Evolutionary conservation across 2,329 filamentous ascomycete genomes (phyloP), one percentile per base, ranked within the genome.

Genomic region (Xylaria arbuscula): DNA sequence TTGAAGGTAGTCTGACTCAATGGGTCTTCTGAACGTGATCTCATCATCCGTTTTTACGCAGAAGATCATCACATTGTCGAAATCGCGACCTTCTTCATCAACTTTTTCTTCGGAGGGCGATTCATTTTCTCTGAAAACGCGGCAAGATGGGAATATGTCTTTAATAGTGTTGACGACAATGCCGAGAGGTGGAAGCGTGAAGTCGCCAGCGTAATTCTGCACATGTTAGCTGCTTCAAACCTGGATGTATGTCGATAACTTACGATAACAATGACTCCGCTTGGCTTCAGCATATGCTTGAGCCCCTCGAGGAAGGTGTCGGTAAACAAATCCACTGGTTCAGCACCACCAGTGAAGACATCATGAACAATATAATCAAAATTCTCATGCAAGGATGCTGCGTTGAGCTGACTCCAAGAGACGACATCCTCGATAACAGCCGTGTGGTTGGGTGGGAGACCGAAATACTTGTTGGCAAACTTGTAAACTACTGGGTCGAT

Each of bases 331-430:
- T 90, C 85, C 2, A 94, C 89, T 0, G 96, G 96, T 79, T 98
- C 96, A 0, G 94, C 94, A 61, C 96, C 96, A 28, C 96, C 96
- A 0, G 96, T 99, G 79, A 99, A 99, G 28, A 99, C 96, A 74
- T 99, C 96, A 79, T 99, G 96, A 62, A 99, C 87, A 76, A 99
- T 96, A 82, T 97, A 98, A 81, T 98, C 91, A 79, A 92, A 99
- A 34, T 84, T 84, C 55, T 83, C 79, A 8, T 80, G 78, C 65
- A 82, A 74, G 34, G 81, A 73, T 59, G 80, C 76, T 63, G 83
- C 82, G 56, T 85, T 77, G 61, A 81, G 76, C 54, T 83, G 80
- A 19, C 89, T 86, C 79, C 90, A 97, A n/a, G 83, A 81, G 2
- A 94, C 89, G 0, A 96, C 96, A 75, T 99, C 93, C 59, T 90